These are phyloP conservation scores for Hylodesmum podocarpum DNA, from an alignment of 306 rosid genomes.

Conservation along the genomic window DNA sequence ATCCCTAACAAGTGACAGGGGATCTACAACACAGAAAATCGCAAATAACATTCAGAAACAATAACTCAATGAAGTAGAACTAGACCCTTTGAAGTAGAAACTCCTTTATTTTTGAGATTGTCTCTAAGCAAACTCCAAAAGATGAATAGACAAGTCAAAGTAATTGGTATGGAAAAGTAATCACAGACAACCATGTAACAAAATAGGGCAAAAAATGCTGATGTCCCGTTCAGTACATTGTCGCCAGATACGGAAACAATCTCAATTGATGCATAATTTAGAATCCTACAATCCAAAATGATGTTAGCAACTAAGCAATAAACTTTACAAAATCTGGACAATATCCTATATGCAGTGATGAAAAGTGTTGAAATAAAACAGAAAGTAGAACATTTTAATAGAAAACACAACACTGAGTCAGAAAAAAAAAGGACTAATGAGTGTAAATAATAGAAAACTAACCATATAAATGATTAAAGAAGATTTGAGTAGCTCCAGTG, in stretches of 20 bases:
- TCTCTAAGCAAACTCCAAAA: slow-evolving; percentile 2
- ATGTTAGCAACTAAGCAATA: no score
- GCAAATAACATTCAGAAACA: neutral
- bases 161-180: neutral
- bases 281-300: neutral
- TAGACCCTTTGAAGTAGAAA: neutral
- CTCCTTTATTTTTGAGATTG: neutral
- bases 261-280: slow-evolving; percentile 20
- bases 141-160: neutral
- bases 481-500: slow-evolving; percentile 85
- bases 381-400: neutral
- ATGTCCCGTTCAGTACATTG: neutral
- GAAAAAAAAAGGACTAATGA: no score
- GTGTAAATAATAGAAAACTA: slow-evolving; percentile 29
- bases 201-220: neutral
- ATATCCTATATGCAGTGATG: neutral
- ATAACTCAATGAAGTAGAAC: neutral
- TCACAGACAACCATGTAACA: neutral
- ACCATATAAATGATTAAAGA: slow-evolving; percentile 90
- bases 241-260: neutral
- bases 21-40: slow-evolving; percentile 55
- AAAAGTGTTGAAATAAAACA: neutral
- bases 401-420: neutral
- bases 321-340: neutral
- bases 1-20: slow-evolving; percentile 80